Evolutionary conservation across 2,329 filamentous ascomycete genomes (phyloP).

Genomic region (Alternaria ventricosa): DNA sequence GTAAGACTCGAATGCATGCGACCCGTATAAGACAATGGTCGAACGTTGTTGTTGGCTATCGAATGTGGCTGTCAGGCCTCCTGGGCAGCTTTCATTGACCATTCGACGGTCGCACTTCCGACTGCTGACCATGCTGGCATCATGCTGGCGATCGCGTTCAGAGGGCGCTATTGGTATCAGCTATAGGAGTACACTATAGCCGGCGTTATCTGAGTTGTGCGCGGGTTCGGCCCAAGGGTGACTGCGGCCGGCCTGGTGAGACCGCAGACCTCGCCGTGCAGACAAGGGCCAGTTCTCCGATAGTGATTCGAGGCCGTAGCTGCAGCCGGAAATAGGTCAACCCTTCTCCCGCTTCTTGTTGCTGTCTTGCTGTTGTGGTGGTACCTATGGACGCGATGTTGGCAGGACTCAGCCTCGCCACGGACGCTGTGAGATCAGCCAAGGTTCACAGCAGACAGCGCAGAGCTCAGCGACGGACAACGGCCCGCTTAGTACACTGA

Average conservation of each 20-base stretch:
- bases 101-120: not conserved
- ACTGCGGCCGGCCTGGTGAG: constrained; percentile 17
- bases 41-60: not conserved
- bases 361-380: not conserved
- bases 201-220: constrained; percentile 8
- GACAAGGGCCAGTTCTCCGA: constrained; percentile 1
- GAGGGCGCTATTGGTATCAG: not conserved
- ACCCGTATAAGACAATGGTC: not conserved
- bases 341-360: not conserved
- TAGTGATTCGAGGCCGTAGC: not conserved
- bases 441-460: not conserved
- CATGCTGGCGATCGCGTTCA: not conserved
- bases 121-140: not conserved
- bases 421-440: not conserved
- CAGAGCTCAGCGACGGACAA: not conserved
- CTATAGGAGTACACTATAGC: not conserved
- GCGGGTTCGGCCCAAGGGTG: constrained; percentile 3
- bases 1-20: not conserved
- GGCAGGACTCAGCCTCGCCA: not conserved
- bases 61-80: not conserved
- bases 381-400: not conserved
- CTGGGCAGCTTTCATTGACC: not conserved
- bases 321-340: not conserved
- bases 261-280: not conserved
- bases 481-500: not conserved